Evolutionary conservation across 495 filamentous ascomycete species (phyloP), one percentile per base, ranked within the genome.

Genomic region (Xylaria acuta): DNA sequence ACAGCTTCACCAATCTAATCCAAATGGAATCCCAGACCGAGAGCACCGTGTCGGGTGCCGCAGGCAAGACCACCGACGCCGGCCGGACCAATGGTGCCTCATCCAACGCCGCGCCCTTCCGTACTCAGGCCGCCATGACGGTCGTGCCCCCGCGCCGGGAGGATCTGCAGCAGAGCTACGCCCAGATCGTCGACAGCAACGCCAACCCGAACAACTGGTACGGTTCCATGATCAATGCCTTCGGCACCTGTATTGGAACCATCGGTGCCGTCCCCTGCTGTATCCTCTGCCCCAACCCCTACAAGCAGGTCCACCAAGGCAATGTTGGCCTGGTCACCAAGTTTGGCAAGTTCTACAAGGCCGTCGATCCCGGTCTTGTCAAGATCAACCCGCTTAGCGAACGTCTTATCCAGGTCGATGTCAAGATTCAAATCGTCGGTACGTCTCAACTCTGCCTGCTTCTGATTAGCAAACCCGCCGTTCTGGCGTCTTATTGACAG

Each of bases 381-480:
- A 97, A 97, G 86, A 90, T 99, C 84, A 99, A 99, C 85, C 94
- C 94, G n/a, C 89, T 98, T 60, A 94, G 91, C 75, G 96, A 99
- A 85, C 88, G 86, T 58, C 87, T 99, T 32, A 92, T 92, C 74
- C 92, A 95, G 73, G 93, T 99, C 74, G 96, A 99, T 80, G 96
- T 99, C 81, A 98, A 98, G 89, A 98, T 98, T 76, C 96, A 99
- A 84, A 97, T 98, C 75, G 94, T 94, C 80, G 90, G 87, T 89
- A 86, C 69, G 88, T 85, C 56, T 32, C 63, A 25, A 40, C 64
- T 38, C 56, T 63, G 58, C 40, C 9, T 14, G 14, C 18, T 36
- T 14, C 6, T 14, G n/a, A 59, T 49, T 20, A 62, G 18, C 2
- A 11, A 67, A 65, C 41, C 63, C 63, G 64, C 73, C 7, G 40